Percentiles rank a stretch among this genome's conserved stretches.
Evolutionary conservation across 352 stramenopile species (phyloP).

Genomic region (Phytophthora sansomeana): DNA sequence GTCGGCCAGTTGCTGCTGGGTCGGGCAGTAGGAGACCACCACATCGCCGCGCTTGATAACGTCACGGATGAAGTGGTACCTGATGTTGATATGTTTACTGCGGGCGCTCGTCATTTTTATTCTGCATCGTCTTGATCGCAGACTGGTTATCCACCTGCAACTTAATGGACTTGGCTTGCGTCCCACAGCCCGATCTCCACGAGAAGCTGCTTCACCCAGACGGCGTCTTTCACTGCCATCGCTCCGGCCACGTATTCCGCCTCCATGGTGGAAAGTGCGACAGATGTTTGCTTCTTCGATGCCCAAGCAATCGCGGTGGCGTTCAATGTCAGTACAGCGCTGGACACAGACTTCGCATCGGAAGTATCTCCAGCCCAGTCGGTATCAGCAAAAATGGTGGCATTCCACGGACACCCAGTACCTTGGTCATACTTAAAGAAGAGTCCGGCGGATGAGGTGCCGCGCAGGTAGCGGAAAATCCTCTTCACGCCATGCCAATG

Average conservation of each 20-base stretch:
- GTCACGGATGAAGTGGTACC: no score
- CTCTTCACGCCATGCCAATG: constrained; percentile 3
- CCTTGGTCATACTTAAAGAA: constrained; percentile 5
- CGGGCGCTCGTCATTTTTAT: neutral
- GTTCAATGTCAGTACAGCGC: neutral
- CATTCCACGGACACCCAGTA: neutral
- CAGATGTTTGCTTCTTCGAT: no score
- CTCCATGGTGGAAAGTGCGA: no score
- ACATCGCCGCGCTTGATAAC: no score
- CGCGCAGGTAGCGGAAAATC: neutral
- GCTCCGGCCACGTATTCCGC: neutral
- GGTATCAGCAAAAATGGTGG: constrained; percentile 1
- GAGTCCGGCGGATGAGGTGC: neutral
- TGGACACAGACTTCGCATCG: no score
- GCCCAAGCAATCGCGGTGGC: constrained; percentile 1
- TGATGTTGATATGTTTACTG: no score
- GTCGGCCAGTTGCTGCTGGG: no score
- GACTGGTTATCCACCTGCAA: constrained; percentile 4
- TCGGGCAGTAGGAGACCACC: no score
- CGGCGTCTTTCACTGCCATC: neutral
- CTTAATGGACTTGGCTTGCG: neutral
- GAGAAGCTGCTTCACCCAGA: neutral
- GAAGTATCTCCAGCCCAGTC: neutral
- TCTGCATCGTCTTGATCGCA: constrained; percentile 4
- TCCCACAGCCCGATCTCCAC: neutral